These are phyloP conservation scores for Hemisphaericaspora subhashii DNA, from an alignment of 1,139 yeast genomes.

Conservation along the genomic window DNA sequence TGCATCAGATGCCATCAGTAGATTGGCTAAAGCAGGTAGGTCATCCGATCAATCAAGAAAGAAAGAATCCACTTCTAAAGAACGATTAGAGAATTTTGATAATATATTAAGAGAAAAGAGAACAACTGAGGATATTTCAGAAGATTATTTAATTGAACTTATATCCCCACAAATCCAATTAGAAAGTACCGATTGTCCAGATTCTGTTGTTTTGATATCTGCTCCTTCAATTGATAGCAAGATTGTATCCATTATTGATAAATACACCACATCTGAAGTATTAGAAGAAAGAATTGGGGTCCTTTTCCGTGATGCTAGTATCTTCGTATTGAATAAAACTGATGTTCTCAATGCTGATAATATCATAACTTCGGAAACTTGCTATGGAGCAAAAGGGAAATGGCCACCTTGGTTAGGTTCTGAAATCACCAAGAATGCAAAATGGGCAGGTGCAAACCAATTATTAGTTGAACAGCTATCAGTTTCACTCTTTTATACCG, in stretches of 20 bases:
- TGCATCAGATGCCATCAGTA: slow-evolving; percentile 6
- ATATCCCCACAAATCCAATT: slow-evolving; percentile 87
- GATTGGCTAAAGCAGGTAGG: slow-evolving; percentile 1
- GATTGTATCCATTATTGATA: slow-evolving; percentile 36
- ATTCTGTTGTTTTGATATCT: slow-evolving; percentile 53
- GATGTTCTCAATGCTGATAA: slow-evolving; percentile 14
- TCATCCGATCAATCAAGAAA: slow-evolving; percentile 1
- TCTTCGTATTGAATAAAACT: slow-evolving; percentile 37
- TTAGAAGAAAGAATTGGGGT: slow-evolving; percentile 41
- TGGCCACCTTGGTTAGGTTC: slow-evolving; percentile 54
- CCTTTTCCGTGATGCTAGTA: slow-evolving; percentile 38
- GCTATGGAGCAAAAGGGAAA: slow-evolving; percentile 37
- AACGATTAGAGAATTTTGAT: slow-evolving; percentile 47
- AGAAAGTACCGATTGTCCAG: slow-evolving; percentile 62
- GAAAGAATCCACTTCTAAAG: slow-evolving; percentile 19
- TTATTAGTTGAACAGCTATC: slow-evolving; percentile 41
- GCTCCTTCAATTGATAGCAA: slow-evolving; percentile 44
- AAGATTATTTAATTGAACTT: slow-evolving; percentile 68
- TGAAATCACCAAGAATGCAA: slow-evolving; percentile 41
- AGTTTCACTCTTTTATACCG: slow-evolving; percentile 35
- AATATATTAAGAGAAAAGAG: slow-evolving; percentile 46
- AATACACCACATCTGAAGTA: slow-evolving; percentile 25
- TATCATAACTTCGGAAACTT: slow-evolving; percentile 22
- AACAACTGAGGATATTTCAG: slow-evolving; percentile 48
- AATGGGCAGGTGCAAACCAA: slow-evolving; percentile 37